Evolutionary conservation across 805 yeast genomes (phyloP), one percentile per base, ranked within the genome.

Genomic region (Kodamaea restingae): DNA sequence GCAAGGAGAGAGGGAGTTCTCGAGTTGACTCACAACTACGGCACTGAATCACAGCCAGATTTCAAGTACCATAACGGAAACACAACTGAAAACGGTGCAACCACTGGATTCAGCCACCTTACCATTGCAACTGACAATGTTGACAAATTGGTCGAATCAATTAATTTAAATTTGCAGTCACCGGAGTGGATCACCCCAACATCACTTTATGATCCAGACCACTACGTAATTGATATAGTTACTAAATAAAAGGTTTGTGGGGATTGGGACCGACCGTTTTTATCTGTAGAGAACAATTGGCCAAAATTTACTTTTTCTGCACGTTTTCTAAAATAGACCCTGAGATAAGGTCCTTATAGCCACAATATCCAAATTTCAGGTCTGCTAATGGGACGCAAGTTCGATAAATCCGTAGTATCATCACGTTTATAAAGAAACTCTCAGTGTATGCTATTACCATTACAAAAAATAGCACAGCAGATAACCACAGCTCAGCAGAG

Each of bases 11-110:
- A 86, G 58, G 81, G 91, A 15, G 63, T 93, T 9, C 61, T 93
- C 40, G 98, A 93, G 65, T 72, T 93, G 56, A 91, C 98, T 34
- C 91, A 88, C 67, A 93, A 93, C 67, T 91, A 88, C 82, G 98
- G 98, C 15, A 87, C 97, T 15, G 98, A 93, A 58, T 54, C 65
- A 15, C 96, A 91, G 45, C 71, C 74, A 12, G 71, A 73, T 4
- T 86, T 88, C 65, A 65, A 71, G 37, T 93, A 91, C 62, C 95
- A 88, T 63, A 80, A 77, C 46, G 96, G 96, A 43, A 88, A 88
- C 61, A 52, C 62, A 31, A 65, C 70, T 18, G 71, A 61, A 21
- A 55, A 63, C 38, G 78, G 78, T 12, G 70, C 78, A 32, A 81
- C 83, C 17, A 81, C 78, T 55, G 98, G 98, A 10, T 93, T 75